phyloP scores from a whole-genome alignment of 768 basidiomycete genomes.

The Baorangia bicolor region DNA sequence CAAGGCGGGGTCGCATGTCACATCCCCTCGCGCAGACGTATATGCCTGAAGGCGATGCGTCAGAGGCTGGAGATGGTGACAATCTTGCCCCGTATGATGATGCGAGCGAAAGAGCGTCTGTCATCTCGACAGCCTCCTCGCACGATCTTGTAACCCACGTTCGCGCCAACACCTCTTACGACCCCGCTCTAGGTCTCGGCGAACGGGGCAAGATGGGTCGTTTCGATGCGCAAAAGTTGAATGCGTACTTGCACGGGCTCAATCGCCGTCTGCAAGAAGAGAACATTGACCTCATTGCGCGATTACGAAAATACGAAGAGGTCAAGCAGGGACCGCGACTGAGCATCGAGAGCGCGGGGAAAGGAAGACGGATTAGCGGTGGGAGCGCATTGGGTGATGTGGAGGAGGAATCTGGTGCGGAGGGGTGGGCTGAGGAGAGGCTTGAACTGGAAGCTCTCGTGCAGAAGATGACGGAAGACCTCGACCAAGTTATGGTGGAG shows the following conservation, averaged over 20 bases:
- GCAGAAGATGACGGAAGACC: slow-evolving; percentile 33
- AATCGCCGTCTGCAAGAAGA: slow-evolving; percentile 84
- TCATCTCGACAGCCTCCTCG: slow-evolving; percentile 81
- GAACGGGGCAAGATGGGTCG: slow-evolving; percentile 66
- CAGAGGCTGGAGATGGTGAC: slow-evolving; percentile 29
- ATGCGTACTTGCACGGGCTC: slow-evolving; percentile 81
- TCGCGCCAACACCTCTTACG: slow-evolving; percentile 85
- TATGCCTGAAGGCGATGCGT: slow-evolving; percentile 34
- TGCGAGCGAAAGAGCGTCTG: slow-evolving; percentile 58
- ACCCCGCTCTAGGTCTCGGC: slow-evolving; percentile 76
- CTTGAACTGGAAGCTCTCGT: slow-evolving; percentile 51
- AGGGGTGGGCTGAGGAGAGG: slow-evolving; percentile 73
- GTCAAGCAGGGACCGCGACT: slow-evolving; percentile 31
- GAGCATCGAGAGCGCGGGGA: slow-evolving; percentile 32
- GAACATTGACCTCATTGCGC: slow-evolving; percentile 64
- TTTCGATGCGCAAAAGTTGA: slow-evolving; percentile 85
- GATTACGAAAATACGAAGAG: slow-evolving; percentile 55
- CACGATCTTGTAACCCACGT: slow-evolving; percentile 81
- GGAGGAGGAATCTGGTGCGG: slow-evolving; percentile 58
- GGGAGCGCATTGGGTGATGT: slow-evolving; percentile 58
- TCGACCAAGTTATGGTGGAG: slow-evolving; percentile 43
- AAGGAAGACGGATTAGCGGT: slow-evolving; percentile 49
- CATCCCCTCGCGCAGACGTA: slow-evolving; percentile 66
- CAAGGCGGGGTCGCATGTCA: slow-evolving; percentile 49
- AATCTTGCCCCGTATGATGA: slow-evolving; percentile 38